A percentile compares a stretch with the other conserved stretches of the same genome.
Conservation (phyloP, 331 rosid genomes). For the Prunus yedoensis region DNA sequence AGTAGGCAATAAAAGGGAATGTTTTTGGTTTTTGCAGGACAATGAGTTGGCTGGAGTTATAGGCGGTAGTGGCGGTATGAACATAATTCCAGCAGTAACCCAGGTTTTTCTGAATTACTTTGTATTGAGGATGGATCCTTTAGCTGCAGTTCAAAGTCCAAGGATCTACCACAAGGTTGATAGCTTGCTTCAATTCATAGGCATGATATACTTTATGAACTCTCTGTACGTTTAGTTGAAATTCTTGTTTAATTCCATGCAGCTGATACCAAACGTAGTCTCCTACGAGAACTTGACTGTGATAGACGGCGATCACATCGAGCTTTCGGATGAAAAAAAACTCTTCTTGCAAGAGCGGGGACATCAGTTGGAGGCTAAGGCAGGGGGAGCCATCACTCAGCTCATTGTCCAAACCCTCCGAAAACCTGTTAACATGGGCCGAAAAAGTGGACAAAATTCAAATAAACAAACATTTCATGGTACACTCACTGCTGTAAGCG, state of each 20-base stretch:
- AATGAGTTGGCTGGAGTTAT: constrained; percentile 67
- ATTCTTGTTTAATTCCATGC: constrained; percentile 22
- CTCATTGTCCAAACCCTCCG: constrained; percentile 54
- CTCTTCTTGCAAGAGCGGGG: constrained; percentile 63
- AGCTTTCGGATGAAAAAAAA: constrained; percentile 49
- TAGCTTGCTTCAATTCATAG: constrained; percentile 14
- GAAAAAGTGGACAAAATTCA: constrained; percentile 34
- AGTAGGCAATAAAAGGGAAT: not conserved
- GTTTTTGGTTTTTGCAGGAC: constrained; percentile 45
- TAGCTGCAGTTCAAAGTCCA: constrained; percentile 72
- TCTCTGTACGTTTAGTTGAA: constrained; percentile 23
- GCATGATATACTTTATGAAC: not conserved
- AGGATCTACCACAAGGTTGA: constrained; percentile 71
- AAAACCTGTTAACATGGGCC: constrained; percentile 28
- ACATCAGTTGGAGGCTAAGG: constrained; percentile 41
- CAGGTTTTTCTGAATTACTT: constrained; percentile 79
- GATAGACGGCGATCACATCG: constrained; percentile 63
- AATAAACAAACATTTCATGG: constrained; percentile 38
- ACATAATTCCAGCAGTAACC: constrained; percentile 66
- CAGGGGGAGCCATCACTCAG: constrained; percentile 64
- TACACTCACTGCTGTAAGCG: constrained; percentile 73
- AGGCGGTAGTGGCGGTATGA: constrained; percentile 90
- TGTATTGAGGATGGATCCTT: constrained; percentile 68
- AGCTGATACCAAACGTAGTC: constrained; percentile 77
- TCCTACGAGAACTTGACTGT: constrained; percentile 66